Base-by-base conservation (phyloP, 306 rosid species). In the Cucumis hystrix region DNA sequence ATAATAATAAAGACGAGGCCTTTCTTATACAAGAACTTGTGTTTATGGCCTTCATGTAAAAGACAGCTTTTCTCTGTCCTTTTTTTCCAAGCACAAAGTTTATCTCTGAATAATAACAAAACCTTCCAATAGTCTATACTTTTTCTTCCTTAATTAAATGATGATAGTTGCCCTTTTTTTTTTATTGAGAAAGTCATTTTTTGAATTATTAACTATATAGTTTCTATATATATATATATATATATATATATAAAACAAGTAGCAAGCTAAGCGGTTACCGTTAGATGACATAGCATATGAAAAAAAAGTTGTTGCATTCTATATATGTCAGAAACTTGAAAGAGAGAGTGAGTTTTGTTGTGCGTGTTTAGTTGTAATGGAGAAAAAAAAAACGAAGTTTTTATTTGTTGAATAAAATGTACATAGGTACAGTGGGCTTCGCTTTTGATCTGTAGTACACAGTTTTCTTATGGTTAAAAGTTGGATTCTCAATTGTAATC, bases 401-500 rank as follows among this genome's bases (percentile, higher is more conserved):
- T 33, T 47, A 47, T 47, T 47, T 52, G 57, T 52, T 52, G 33
- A 83, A 47, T 70, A 89, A 77, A 47, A 83, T 41, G 85, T 84
- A 92, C 84, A 87, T 85, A 23, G 99, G 99, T n/a, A 88, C 52
- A 0, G 96, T 89, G 66, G 86, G 80, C 79, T 85, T 84, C 43
- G 84, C 82, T 82, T 86, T 92, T 18, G 82, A 88, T 83, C 99
- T 90, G 74, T 92, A 89, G 10, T 77, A 81, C 78, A 89, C 80
- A 47, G 52, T 88, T 84, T 82, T 95, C 83, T 85, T 90, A 85
- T 87, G 85, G 86, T 88, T 95, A 87, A 75, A 89, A 21, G 80
- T 84, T 20, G 76, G 82, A 78, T 95, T 92, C 66, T 89, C 90
- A 58, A 92, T 80, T 59, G 97, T 88, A 13, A 92, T 76, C 8